Evolutionary conservation across 176 grass and related monocot genomes (phyloP).

Genomic region (Carex kokanica): DNA sequence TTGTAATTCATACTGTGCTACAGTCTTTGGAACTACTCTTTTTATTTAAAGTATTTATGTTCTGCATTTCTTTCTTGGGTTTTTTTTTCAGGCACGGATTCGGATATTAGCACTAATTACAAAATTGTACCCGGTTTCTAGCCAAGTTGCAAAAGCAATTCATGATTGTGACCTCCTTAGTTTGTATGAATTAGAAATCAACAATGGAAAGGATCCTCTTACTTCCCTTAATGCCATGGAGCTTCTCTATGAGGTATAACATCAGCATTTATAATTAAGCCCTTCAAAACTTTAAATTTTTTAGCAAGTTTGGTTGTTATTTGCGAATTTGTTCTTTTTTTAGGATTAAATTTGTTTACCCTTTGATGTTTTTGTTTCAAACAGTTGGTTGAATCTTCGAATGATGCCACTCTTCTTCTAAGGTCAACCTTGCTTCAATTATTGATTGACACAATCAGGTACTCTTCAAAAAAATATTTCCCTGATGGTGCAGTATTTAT

Average conservation of each 20-base stretch:
- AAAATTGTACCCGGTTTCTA: slow-evolving; percentile 76
- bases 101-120: slow-evolving; percentile 75
- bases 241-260: slow-evolving; percentile 77
- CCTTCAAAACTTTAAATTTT: not conserved
- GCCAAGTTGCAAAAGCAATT: slow-evolving; percentile 52
- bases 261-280: not conserved
- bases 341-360: not conserved
- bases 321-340: not conserved
- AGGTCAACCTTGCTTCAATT: slow-evolving; percentile 75
- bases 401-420: slow-evolving; percentile 62
- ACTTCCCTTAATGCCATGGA: slow-evolving; percentile 76
- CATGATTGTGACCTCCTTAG: slow-evolving; percentile 62
- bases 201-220: slow-evolving; percentile 67
- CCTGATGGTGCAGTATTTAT: not conserved
- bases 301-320: not conserved
- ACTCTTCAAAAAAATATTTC: not conserved
- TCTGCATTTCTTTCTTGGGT: not conserved
- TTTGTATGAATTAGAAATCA: slow-evolving; percentile 87
- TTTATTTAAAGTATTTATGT: not conserved
- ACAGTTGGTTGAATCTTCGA: slow-evolving; percentile 73
- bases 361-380: slow-evolving; percentile 32
- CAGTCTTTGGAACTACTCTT: not conserved
- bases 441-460: slow-evolving; percentile 81
- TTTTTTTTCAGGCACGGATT: slow-evolving; percentile 53
- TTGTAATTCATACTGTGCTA: not conserved